Evolutionary conservation across 257 asterid genomes (phyloP).

Genomic region (Solanum paucissectum): DNA sequence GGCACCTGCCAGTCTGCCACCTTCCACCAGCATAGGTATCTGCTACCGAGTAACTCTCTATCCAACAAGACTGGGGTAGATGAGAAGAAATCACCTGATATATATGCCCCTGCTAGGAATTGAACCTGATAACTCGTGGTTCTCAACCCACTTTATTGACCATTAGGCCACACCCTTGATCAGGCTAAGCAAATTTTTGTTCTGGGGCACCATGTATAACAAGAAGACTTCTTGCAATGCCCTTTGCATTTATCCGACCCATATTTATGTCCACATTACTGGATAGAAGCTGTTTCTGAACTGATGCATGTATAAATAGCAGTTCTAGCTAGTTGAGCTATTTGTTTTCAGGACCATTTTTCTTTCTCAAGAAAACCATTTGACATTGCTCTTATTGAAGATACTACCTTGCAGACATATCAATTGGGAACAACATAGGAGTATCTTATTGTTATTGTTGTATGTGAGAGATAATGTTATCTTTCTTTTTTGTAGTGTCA

Average conservation of each 20-base stretch:
- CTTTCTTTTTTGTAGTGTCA: constrained; percentile 47
- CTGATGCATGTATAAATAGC: not conserved
- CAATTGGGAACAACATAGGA: not conserved
- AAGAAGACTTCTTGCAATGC: not conserved
- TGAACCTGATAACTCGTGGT: not conserved
- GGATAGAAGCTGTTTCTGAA: not conserved
- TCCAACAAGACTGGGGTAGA: not conserved
- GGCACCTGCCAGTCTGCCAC: not conserved
- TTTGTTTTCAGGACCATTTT: not conserved
- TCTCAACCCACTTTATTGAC: not conserved
- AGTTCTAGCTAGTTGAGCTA: not conserved
- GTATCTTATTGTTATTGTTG: not conserved
- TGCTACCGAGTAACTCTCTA: not conserved
- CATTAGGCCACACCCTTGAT: not conserved
- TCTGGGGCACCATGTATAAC: not conserved
- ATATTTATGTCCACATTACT: not conserved
- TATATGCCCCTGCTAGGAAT: not conserved
- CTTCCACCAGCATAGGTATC: not conserved
- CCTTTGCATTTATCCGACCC: not conserved
- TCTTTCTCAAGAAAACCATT: not conserved
- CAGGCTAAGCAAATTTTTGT: not conserved
- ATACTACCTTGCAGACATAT: not conserved
- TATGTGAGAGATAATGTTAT: not conserved
- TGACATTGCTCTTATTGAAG: not conserved
- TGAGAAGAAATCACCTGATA: not conserved